phyloP scores from a whole-genome alignment of 2,329 filamentous ascomycete species.

The Ceratocystis variospora region DNA sequence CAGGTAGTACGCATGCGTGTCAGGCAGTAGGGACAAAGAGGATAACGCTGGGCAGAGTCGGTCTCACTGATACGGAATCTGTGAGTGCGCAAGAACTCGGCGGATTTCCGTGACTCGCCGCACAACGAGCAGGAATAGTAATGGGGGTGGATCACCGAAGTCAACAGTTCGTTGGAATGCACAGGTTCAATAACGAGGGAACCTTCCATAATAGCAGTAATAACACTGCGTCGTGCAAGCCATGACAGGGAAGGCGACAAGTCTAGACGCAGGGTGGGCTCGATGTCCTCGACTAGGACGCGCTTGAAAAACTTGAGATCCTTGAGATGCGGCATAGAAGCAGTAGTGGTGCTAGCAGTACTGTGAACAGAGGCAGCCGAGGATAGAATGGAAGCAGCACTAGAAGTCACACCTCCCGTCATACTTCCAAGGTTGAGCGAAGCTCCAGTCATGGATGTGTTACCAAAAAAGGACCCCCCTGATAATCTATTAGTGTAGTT shows the following conservation, averaged over 20 bases:
- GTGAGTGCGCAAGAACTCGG: constrained; percentile 62
- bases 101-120: constrained; percentile 63
- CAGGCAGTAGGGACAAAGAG: constrained; percentile 79
- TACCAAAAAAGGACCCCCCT: constrained; percentile 17
- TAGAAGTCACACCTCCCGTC: constrained; percentile 16
- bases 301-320: constrained; percentile 94
- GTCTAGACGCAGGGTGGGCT: constrained; percentile 83
- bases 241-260: constrained; percentile 82
- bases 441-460: constrained; percentile 43
- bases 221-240: constrained; percentile 74
- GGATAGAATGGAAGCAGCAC: constrained; percentile 31
- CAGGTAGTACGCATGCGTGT: constrained; percentile 73
- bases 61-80: constrained; percentile 80
- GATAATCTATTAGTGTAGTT: constrained; percentile 41
- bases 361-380: constrained; percentile 37
- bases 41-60: constrained; percentile 76
- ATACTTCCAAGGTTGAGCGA: constrained; percentile 25
- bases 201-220: constrained; percentile 72
- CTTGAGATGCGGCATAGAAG: constrained; percentile 44
- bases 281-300: constrained; percentile 75
- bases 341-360: constrained; percentile 29
- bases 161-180: constrained; percentile 42
- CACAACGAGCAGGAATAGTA: constrained; percentile 70
- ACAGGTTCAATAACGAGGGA: constrained; percentile 82
- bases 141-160: constrained; percentile 38